Base-by-base conservation (phyloP, 129 eudicot genomes). In the Daucus carota region DNA sequence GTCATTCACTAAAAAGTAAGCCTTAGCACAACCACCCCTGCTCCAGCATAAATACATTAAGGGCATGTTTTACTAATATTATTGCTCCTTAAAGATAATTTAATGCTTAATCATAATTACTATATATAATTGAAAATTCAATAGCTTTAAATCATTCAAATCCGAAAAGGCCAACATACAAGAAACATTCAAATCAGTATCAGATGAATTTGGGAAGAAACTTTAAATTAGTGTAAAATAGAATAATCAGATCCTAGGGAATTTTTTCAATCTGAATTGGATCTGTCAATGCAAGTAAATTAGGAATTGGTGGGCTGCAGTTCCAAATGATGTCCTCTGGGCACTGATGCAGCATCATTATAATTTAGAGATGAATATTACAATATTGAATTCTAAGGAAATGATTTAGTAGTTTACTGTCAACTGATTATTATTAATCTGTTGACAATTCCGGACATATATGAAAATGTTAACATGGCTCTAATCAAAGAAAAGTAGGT, bases 201-300 rank as follows among this genome's bases (percentile, higher is more conserved):
- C 96, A 5, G 92, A 87, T 93, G 98, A 0, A 90, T 75, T 82
- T 91, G 96, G 50, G 92, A 52, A 91, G 91, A 0, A 91, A 92
- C 85, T 94, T 94, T 1, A 91, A 97, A 42, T 91, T 97, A 9
- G 98, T 94, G 83, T 94, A 89, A 36, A 94, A 89, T 26, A 94
- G 65, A 75, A 41, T 89, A 14, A 83, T 93, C 96, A 33, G 98
- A 79, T 72, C 88, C 88, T 36, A 87, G 88, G 76, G 57, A 77
- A 85, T 78, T 86, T 83, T 77, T 88, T 85, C 84, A 87, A 85
- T 13, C 80, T 88, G 66, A 80, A 78, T 18, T 17, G 24, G 9
- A 20, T 17, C 24, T 17, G 54, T 17, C n/a, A 17, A 48, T 18
- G 59, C 8, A 48, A 48, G 26, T 48, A 48, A 6, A 48, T 16